Evolutionary conservation across 2,329 filamentous ascomycete species (phyloP).

Genomic region (Apiospora malaysiana): DNA sequence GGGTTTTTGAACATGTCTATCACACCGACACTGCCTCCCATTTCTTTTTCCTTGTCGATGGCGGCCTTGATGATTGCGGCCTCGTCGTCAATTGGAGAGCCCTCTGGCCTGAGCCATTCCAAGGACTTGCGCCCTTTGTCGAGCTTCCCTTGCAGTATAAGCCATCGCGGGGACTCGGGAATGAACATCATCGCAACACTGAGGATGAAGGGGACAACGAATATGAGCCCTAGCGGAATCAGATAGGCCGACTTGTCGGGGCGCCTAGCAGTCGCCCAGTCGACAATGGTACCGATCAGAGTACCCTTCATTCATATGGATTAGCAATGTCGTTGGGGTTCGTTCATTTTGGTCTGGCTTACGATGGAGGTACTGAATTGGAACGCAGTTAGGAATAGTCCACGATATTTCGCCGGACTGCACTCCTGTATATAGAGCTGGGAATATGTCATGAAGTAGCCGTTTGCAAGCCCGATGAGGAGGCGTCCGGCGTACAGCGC

Average conservation of each 20-base stretch:
- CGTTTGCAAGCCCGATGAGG: conserved; percentile 61
- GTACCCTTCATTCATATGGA: conserved; percentile 42
- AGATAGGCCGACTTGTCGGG: conserved; percentile 39
- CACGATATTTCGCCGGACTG: conserved; percentile 55
- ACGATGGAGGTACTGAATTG: conserved; percentile 55
- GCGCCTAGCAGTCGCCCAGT: conserved; percentile 41
- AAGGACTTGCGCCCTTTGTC: conserved; percentile 43
- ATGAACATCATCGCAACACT: conserved; percentile 38
- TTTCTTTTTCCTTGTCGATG: conserved; percentile 41
- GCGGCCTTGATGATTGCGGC: conserved; percentile 42
- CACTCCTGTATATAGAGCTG: conserved; percentile 55
- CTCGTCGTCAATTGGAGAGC: conserved; percentile 39
- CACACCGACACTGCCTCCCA: conserved; percentile 43
- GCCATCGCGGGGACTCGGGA: conserved; percentile 41
- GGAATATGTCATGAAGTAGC: conserved; percentile 62
- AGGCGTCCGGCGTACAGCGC: conserved; percentile 61
- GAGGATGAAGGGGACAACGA: conserved; percentile 37
- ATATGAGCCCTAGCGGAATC: conserved; percentile 40
- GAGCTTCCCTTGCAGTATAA: conserved; percentile 35
- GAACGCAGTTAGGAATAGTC: conserved; percentile 53
- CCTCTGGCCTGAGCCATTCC: conserved; percentile 42
- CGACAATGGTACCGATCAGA: conserved; percentile 49
- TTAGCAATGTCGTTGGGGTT: neutral
- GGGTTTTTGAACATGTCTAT: conserved; percentile 52
- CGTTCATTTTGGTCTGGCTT: conserved; percentile 11